A percentile compares a stretch with the other conserved stretches of the same genome.
Conservation (phyloP, 2,329 filamentous ascomycete species). For the Hypoxylon sp. region DNA sequence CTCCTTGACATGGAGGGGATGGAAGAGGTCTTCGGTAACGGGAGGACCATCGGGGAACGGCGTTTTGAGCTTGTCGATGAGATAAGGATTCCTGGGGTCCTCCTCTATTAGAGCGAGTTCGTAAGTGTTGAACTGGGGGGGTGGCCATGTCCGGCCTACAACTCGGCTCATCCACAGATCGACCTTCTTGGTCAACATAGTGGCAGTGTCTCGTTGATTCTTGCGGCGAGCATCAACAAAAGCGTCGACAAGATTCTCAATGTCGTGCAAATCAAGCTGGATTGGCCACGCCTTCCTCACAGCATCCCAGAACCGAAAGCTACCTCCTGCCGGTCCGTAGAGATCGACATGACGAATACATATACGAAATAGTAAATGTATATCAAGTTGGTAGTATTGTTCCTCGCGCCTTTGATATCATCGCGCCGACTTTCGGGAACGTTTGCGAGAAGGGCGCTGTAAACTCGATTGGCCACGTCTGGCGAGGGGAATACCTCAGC, state of each 20-base stretch:
- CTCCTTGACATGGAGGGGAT: conserved; percentile 3
- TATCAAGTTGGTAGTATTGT: not conserved
- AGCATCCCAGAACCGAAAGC: not conserved
- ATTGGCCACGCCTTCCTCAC: not conserved
- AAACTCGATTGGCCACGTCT: not conserved
- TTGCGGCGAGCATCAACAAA: not conserved
- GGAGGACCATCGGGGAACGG: not conserved
- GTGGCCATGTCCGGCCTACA: not conserved
- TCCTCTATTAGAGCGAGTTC: not conserved
- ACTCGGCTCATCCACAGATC: not conserved
- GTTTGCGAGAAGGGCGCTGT: not conserved
- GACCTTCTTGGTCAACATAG: not conserved
- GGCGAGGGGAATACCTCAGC: not conserved
- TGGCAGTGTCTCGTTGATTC: not conserved
- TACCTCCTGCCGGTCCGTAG: not conserved
- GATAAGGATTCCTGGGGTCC: not conserved
- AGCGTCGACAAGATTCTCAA: not conserved
- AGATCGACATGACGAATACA: not conserved
- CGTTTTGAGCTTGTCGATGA: not conserved
- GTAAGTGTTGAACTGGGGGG: not conserved
- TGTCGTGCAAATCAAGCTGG: not conserved
- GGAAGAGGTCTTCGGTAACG: not conserved
- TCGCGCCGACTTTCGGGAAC: not conserved
- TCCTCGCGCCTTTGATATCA: not conserved
- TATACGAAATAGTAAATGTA: not conserved